Conservation (phyloP, 768 basidiomycete species). For the Russula emetica region DNA sequence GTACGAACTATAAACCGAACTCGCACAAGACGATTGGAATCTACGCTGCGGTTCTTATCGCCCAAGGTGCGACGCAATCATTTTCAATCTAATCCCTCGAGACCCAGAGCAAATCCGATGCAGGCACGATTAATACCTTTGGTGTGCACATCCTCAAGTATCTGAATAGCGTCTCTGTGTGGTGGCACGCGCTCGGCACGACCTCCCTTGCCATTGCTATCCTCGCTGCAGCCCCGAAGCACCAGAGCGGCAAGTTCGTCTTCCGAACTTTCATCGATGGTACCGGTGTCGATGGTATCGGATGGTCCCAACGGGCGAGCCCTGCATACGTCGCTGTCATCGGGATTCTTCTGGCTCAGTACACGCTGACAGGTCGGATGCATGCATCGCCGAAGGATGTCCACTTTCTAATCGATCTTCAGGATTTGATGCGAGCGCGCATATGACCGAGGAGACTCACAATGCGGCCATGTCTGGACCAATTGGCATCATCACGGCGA, state of each 20-base stretch:
- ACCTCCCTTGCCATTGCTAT: constrained; percentile 64
- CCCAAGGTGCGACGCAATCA: constrained; percentile 46
- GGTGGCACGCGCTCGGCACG: constrained; percentile 73
- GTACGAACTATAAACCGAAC: constrained; percentile 54
- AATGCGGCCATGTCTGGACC: constrained; percentile 58
- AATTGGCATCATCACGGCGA: constrained; percentile 65
- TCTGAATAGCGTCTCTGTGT: constrained; percentile 68
- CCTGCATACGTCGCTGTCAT: constrained; percentile 66
- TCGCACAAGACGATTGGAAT: constrained; percentile 59
- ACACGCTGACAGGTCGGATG: constrained; percentile 59
- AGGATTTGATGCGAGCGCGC: constrained; percentile 71
- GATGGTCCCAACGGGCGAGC: constrained; percentile 66
- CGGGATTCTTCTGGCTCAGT: constrained; percentile 73
- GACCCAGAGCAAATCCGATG: neutral
- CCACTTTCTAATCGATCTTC: neutral
- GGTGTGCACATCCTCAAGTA: constrained; percentile 60
- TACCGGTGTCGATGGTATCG: constrained; percentile 48
- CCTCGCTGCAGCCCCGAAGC: constrained; percentile 65
- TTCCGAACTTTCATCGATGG: constrained; percentile 67
- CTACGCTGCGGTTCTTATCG: constrained; percentile 63
- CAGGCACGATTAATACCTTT: constrained; percentile 65
- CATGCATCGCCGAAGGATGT: neutral
- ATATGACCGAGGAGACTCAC: constrained; percentile 79
- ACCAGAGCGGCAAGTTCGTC: constrained; percentile 65
- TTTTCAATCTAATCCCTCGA: neutral